phyloP scores from a whole-genome alignment of 345 rosid genomes.

The Luvunga scandens region DNA sequence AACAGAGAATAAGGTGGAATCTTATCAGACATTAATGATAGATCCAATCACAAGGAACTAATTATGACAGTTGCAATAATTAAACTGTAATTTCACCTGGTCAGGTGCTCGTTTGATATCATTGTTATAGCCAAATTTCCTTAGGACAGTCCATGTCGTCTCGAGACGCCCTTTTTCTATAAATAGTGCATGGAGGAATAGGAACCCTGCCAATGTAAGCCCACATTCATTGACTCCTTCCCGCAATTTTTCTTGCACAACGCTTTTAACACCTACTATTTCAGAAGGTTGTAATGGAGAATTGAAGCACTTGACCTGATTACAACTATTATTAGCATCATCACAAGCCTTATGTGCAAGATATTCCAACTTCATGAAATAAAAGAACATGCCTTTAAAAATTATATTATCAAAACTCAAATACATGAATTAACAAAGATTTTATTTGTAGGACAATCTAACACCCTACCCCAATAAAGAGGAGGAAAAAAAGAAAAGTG shows the following conservation, averaged over 20 bases:
- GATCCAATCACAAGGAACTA: neutral
- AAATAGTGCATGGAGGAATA: slow-evolving; percentile 93
- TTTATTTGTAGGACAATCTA: neutral
- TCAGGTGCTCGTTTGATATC: slow-evolving; percentile 86
- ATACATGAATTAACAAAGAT: neutral
- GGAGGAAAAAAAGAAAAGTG: neutral
- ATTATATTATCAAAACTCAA: neutral
- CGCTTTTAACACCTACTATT: slow-evolving; percentile 90
- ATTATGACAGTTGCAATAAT: neutral
- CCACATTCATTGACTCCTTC: slow-evolving; percentile 96
- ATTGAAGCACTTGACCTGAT: slow-evolving; percentile 94
- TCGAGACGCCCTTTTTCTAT: slow-evolving; percentile 98
- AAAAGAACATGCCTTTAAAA: neutral
- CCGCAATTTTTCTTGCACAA: slow-evolving; percentile 86
- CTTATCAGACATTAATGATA: neutral
- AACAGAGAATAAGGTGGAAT: slow-evolving; percentile 1
- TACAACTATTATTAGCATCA: slow-evolving; percentile 28
- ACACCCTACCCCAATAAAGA: neutral
- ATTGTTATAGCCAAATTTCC: slow-evolving; percentile 93
- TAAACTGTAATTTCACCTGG: slow-evolving; percentile 53
- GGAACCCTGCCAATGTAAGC: slow-evolving; percentile 90
- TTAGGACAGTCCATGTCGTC: slow-evolving; percentile 93
- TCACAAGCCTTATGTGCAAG: slow-evolving; percentile 8
- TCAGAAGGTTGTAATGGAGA: slow-evolving; percentile 97
- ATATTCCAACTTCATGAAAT: neutral